These are phyloP conservation scores for Trichothecium sympodiale DNA, from an alignment of 2,329 filamentous ascomycete species.

Conservation along the genomic window DNA sequence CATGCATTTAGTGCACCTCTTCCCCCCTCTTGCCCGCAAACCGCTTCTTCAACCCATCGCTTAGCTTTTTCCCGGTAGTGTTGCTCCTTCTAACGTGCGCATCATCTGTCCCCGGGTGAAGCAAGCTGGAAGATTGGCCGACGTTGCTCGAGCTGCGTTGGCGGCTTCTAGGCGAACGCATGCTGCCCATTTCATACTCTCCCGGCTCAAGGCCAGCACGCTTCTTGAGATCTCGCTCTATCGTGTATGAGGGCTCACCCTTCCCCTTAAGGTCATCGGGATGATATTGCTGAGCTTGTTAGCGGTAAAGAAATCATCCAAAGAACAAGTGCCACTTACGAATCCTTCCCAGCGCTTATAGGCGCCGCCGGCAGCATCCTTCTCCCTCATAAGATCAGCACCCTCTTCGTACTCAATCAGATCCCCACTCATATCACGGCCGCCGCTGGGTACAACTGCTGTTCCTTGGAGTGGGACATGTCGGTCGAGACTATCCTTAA, in stretches of 20 bases:
- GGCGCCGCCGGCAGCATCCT: conserved; percentile 54
- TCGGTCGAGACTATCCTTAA: conserved; percentile 59
- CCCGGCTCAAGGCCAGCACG: conserved; percentile 16
- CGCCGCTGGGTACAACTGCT: conserved; percentile 64
- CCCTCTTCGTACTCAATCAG: conserved; percentile 74
- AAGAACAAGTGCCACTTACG: conserved; percentile 41
- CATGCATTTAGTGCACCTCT: conserved; percentile 9
- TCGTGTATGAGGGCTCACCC: conserved; percentile 62
- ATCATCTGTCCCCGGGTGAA: conserved; percentile 7
- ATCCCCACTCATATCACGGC: conserved; percentile 55
- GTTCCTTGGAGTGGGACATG: conserved; percentile 76
- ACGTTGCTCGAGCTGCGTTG: conserved; percentile 34
- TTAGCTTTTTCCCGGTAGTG: conserved; percentile 30
- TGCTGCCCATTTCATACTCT: conserved; percentile 32
- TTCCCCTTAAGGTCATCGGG: conserved; percentile 75
- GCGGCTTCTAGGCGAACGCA: conserved; percentile 29
- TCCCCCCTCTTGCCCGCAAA: conserved; percentile 41
- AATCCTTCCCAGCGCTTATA: conserved; percentile 67
- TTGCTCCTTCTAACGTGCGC: conserved; percentile 25
- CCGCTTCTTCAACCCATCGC: conserved; percentile 40
- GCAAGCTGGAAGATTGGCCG: conserved; percentile 11
- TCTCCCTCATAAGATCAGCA: conserved; percentile 72
- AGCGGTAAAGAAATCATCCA: conserved; percentile 5
- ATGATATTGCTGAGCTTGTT: conserved; percentile 48
- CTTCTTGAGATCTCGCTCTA: conserved; percentile 54